phyloP scores from a whole-genome alignment of 345 rosid species.

The Arabidopsis thaliana region DNA sequence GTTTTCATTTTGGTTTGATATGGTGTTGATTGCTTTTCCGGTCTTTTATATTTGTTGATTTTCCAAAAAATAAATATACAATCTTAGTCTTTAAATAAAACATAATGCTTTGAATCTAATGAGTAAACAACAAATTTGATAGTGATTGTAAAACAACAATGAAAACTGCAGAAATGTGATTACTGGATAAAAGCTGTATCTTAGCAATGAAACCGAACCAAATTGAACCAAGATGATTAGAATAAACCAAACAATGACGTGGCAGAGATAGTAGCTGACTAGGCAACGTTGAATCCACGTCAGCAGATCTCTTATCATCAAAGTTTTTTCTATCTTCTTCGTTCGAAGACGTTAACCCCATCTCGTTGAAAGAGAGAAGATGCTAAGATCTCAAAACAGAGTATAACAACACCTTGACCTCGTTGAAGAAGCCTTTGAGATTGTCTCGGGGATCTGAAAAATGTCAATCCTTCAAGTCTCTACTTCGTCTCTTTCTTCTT shows the following conservation, averaged over 20 bases:
- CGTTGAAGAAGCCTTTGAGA: background rate
- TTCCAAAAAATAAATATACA: background rate
- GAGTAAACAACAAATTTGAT: background rate
- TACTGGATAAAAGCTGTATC: too few species aligned
- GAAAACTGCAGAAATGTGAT: too few species aligned
- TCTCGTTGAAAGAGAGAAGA: slow-evolving; percentile 40
- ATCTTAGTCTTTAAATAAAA: slow-evolving; percentile 1
- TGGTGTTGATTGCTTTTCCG: slow-evolving; percentile 24
- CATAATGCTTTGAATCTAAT: background rate
- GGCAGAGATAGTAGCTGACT: slow-evolving; percentile 28
- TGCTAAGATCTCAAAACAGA: slow-evolving; percentile 39
- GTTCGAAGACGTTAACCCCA: slow-evolving; percentile 31
- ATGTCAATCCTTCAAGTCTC: slow-evolving; percentile 44
- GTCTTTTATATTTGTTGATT: slow-evolving; percentile 14
- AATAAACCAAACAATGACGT: slow-evolving; percentile 21
- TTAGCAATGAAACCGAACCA: background rate
- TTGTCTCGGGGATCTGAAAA: slow-evolving; percentile 2
- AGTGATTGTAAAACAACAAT: background rate
- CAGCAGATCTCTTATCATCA: slow-evolving; percentile 49
- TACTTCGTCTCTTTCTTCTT: slow-evolving; percentile 52
- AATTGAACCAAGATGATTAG: background rate
- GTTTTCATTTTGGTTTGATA: slow-evolving; percentile 29
- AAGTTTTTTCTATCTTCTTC: slow-evolving; percentile 23
- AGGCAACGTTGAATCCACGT: slow-evolving; percentile 34
- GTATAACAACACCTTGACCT: slow-evolving; percentile 1